Percentiles rank a stretch among this genome's conserved stretches.
These are phyloP conservation scores for Anthracocystis walkeri DNA, from an alignment of 1,284 basidiomycete species.

Conservation along the genomic window DNA sequence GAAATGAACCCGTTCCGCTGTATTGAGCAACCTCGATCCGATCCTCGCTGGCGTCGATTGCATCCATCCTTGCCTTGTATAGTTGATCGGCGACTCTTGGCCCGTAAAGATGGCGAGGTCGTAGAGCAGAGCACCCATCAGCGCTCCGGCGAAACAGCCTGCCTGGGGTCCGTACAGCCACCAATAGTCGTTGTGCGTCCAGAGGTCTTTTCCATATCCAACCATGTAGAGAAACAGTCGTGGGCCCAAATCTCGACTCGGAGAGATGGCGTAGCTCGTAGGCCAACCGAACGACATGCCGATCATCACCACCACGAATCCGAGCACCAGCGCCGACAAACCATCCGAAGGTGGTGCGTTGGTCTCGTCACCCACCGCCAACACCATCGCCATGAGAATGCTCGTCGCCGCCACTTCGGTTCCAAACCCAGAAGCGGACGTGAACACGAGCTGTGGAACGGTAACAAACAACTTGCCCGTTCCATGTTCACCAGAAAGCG, in stretches of 20 bases:
- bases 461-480: slow-evolving; percentile 82
- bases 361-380: slow-evolving; percentile 54
- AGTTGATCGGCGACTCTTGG: slow-evolving; percentile 65
- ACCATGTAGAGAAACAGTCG: slow-evolving; percentile 75
- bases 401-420: slow-evolving; percentile 56
- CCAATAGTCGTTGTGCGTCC: slow-evolving; percentile 75
- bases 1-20: slow-evolving; percentile 18
- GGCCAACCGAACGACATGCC: slow-evolving; percentile 75
- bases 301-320: slow-evolving; percentile 75
- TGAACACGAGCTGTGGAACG: slow-evolving; percentile 71
- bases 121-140: slow-evolving; percentile 69
- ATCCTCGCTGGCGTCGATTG: slow-evolving; percentile 32
- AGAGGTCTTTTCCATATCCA: slow-evolving; percentile 74
- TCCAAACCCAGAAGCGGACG: slow-evolving; percentile 28
- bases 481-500: slow-evolving; percentile 71
- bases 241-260: slow-evolving; percentile 77
- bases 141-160: slow-evolving; percentile 62
- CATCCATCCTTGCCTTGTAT: slow-evolving; percentile 32
- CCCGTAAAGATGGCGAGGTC: slow-evolving; percentile 69
- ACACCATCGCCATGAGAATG: slow-evolving; percentile 55
- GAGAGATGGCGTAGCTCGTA: slow-evolving; percentile 76
- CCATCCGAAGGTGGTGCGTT: slow-evolving; percentile 73
- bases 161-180: slow-evolving; percentile 79
- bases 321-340: slow-evolving; percentile 74
- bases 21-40: slow-evolving; percentile 18